Conservation (phyloP, 805 yeast species). For the Candida corydali region DNA sequence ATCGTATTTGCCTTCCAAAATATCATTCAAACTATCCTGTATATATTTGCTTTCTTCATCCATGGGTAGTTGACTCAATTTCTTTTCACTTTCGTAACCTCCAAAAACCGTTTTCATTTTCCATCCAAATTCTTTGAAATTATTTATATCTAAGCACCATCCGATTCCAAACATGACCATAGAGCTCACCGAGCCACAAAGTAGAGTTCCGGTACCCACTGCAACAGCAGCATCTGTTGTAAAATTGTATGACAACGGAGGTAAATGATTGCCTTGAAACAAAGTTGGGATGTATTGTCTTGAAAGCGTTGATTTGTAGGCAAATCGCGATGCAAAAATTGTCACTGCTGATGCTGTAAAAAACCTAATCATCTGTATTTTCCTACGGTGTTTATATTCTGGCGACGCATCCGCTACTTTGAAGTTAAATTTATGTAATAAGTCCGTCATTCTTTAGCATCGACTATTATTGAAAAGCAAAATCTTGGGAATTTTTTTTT, state of each 20-base stretch:
- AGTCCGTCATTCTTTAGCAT: constrained; percentile 2
- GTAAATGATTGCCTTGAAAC: constrained; percentile 82
- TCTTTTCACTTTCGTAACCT: constrained; percentile 57
- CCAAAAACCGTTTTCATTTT: constrained; percentile 63
- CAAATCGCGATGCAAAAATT: constrained; percentile 65
- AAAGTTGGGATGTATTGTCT: constrained; percentile 72
- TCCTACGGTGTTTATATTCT: constrained; percentile 58
- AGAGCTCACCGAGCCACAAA: constrained; percentile 68
- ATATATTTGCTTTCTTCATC: constrained; percentile 60
- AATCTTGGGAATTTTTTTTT: background rate
- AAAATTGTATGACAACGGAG: constrained; percentile 72
- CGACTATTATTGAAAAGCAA: background rate
- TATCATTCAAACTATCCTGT: constrained; percentile 50
- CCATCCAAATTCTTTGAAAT: constrained; percentile 65
- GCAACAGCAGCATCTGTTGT: constrained; percentile 84
- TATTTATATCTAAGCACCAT: constrained; percentile 75
- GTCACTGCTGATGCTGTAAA: constrained; percentile 71
- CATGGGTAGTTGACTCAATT: constrained; percentile 34
- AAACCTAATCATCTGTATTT: constrained; percentile 67
- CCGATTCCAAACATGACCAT: constrained; percentile 72
- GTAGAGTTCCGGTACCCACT: constrained; percentile 71
- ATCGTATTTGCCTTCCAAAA: constrained; percentile 45
- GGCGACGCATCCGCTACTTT: constrained; percentile 34
- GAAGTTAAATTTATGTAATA: constrained; percentile 14
- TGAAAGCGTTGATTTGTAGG: constrained; percentile 67